Percentiles rank a stretch among this genome's conserved stretches.
These are phyloP conservation scores for Phytophthora citrophthora DNA, from an alignment of 352 stramenopile genomes.

Conservation along the genomic window DNA sequence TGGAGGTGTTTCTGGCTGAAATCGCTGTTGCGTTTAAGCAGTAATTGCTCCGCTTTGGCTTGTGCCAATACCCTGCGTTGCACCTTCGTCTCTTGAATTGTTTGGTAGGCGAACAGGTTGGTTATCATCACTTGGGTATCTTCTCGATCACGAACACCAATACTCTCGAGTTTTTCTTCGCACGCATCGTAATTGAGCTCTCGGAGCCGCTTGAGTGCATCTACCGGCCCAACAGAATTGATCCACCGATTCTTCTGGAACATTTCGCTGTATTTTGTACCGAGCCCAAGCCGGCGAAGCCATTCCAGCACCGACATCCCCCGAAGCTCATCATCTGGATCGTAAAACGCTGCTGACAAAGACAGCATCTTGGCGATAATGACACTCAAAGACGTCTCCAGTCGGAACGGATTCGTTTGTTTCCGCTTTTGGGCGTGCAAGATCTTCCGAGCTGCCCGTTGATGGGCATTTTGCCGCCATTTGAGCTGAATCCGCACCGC, in stretches of 20 bases:
- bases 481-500: conserved; percentile 60
- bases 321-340: conserved; percentile 64
- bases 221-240: neutral
- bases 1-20: conserved; percentile 45
- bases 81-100: conserved; percentile 42
- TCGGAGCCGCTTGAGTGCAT: conserved; percentile 32
- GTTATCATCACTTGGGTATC: conserved; percentile 59
- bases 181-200: conserved; percentile 29
- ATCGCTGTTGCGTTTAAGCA: conserved; percentile 42
- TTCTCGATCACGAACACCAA: conserved; percentile 50
- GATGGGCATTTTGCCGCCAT: conserved; percentile 65
- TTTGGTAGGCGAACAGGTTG: conserved; percentile 57
- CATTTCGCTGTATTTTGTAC: conserved; percentile 47
- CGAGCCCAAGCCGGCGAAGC: conserved; percentile 65
- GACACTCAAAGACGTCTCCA: conserved; percentile 21
- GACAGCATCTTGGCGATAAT: conserved; percentile 47
- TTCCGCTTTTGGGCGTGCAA: conserved; percentile 58
- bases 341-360: conserved; percentile 40
- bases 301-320: conserved; percentile 60
- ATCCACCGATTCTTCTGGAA: conserved; percentile 51
- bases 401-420: conserved; percentile 58
- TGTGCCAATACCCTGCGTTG: conserved; percentile 23
- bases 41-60: conserved; percentile 18
- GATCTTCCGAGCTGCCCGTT: conserved; percentile 52
- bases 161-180: conserved; percentile 34